phyloP scores from a whole-genome alignment of 2,329 filamentous ascomycete species.

The Aspergillus oerlinghausenensis region DNA sequence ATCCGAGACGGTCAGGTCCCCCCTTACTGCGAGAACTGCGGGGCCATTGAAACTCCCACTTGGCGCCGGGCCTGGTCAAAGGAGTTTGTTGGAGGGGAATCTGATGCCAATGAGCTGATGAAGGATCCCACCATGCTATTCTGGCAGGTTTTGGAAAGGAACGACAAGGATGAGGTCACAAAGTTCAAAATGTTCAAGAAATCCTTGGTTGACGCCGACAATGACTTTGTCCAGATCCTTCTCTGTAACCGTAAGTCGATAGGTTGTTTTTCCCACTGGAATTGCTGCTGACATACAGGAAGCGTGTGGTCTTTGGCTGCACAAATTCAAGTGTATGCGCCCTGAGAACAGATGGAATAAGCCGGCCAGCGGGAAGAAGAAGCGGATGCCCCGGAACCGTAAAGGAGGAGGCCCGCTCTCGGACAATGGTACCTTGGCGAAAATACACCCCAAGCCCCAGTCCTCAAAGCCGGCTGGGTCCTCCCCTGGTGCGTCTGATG shows the following conservation, averaged over 20 bases:
- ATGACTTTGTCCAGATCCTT: slow-evolving; percentile 66
- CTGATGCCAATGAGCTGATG: slow-evolving; percentile 66
- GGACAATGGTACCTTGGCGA: slow-evolving; percentile 27
- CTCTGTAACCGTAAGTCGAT: slow-evolving; percentile 77
- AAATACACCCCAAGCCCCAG: slow-evolving; percentile 28
- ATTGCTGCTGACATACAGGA: slow-evolving; percentile 6
- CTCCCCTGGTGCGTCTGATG: slow-evolving; percentile 35
- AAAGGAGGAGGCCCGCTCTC: slow-evolving; percentile 31
- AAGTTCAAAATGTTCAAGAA: slow-evolving; percentile 74
- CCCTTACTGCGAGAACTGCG: slow-evolving; percentile 86
- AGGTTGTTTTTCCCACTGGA: background rate
- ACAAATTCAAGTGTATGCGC: slow-evolving; percentile 79
- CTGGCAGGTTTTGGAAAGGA: slow-evolving; percentile 62
- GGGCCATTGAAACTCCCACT: slow-evolving; percentile 90
- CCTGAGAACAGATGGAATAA: slow-evolving; percentile 80
- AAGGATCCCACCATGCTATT: slow-evolving; percentile 70
- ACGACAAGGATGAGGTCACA: slow-evolving; percentile 58
- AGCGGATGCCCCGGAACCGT: slow-evolving; percentile 33
- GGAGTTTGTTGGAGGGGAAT: slow-evolving; percentile 64
- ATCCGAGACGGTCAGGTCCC: slow-evolving; percentile 80
- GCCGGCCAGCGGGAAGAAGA: slow-evolving; percentile 41
- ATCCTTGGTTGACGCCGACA: slow-evolving; percentile 61
- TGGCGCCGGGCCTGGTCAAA: slow-evolving; percentile 94
- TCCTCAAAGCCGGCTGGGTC: slow-evolving; percentile 31
- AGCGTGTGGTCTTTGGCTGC: slow-evolving; percentile 92